Evolutionary conservation across 768 basidiomycete species (phyloP), one percentile per base, ranked within the genome.

Genomic region (Inosperma sp.): DNA sequence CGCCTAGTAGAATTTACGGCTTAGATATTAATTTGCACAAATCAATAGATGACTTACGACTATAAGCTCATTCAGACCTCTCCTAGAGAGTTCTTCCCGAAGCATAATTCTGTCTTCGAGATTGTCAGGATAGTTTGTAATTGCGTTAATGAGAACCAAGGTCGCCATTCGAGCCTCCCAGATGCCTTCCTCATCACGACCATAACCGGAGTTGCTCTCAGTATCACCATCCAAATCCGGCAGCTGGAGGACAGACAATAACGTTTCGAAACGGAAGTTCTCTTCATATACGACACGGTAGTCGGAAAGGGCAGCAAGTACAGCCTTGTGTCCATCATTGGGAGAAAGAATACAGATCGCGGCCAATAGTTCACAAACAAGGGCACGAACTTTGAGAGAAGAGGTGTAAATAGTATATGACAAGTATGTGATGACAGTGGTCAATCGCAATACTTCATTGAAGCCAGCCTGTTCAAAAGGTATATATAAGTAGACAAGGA

Each of bases 141-240:
- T 59, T 2, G 90, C 85, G 62, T 92, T 93, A 56, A 93, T 63
- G 27, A 96, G 72, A 0, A 82, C 77, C 83, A 95, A 82, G 9
- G 80, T 78, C 3, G 85, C 84, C 1, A 78, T 78, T 22, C 91
- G 74, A 31, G 84, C 86, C 56, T 93, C 92, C 92, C 93, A 95
- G 13, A 83, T 60, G 1, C 83, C 83, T 10, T 83, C 83, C 37
- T 84, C 82, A 48, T 84, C 80, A 49, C 74, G 69, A 2, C 69
- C 70, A 45, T 70, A 62, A 4, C 66, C 62, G 17, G 53, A 63
- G 54, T 65, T 65, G 48, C 53, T 34, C 46, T 73, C 62, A 40
- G 59, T 49, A 56, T 78, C 62, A 49, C 62, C 53, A 36, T 72
- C 72, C 5, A 64, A 22, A 9, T 84, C 81, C 2, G 78, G 73